Evolutionary conservation across 805 yeast species (phyloP), one percentile per base, ranked within the genome.

Genomic region (Teunomyces lycoperdinae): DNA sequence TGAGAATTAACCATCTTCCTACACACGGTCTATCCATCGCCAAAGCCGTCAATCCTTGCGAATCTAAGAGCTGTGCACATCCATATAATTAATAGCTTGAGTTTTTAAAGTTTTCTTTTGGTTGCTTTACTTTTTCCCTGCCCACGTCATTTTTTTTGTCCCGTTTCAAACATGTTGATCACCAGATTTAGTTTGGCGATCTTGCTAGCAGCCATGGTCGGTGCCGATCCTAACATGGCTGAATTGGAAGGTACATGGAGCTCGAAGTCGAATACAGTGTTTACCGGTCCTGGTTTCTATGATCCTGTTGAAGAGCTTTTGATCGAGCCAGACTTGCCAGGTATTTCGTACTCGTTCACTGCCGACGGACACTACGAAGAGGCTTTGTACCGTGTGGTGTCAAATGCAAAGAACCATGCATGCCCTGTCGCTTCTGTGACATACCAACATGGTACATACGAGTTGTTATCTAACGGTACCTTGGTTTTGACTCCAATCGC

Each of bases 251-350:
- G 99, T 5, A 94, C 99, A 0, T 94, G 99, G 99, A 68, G 91
- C 1, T 85, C 97, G 13, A 94, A 94, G 67, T 84, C 97, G 9
- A 88, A 87, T 65, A 83, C 95, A 9, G 99, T 94, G 6, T 85
- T 92, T 72, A 94, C 99, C 0, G 99, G 99, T 0, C 96, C 98
- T 5, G 87, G 91, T 2, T 94, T 94, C 63, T 94, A 81, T 64
- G 98, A 94, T 66, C 99, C 99, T 2, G 87, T 90, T 27, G 97
- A 92, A 63, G 99, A 94, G 67, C 79, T 92, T 13, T 73, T 94
- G 49, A 88, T 90, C 51, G 99, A 94, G 65, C 99, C 99, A 2
- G 92, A 91, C 7, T 76, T 94, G 36, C 97, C 99, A 1, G 99
- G 99, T 33, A 80, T 92, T 47, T 85, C 95, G 4, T 89, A 85